phyloP scores from a whole-genome alignment of 306 rosid species.

The Prosopis cineraria region DNA sequence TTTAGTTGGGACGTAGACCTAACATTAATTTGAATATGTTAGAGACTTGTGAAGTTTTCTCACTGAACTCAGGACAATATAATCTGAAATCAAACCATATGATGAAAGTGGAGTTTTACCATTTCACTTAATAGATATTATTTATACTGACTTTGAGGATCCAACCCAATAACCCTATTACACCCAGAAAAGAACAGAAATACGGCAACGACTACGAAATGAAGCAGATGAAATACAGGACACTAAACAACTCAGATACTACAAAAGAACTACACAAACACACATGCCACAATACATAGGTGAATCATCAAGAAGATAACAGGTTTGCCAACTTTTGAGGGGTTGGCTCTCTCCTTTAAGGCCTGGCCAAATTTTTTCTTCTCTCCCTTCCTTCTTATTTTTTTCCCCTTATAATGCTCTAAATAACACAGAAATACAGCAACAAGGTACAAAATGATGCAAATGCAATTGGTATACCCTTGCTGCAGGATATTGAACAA shows the following conservation, averaged over 20 bases:
- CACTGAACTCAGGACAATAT: not conserved
- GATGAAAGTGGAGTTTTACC: not conserved
- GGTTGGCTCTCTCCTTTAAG: too few species aligned
- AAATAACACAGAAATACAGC: too few species aligned
- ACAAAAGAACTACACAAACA: too few species aligned
- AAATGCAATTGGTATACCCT: not conserved
- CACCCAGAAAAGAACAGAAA: not conserved
- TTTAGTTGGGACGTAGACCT: constrained; percentile 18
- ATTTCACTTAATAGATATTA: not conserved
- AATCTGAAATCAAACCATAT: not conserved
- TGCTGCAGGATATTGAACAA: not conserved
- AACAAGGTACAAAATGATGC: not conserved
- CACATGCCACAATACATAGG: too few species aligned
- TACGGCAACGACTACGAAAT: too few species aligned
- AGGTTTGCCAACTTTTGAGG: too few species aligned
- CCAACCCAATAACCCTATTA: not conserved
- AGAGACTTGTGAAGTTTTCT: not conserved
- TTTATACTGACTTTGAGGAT: not conserved
- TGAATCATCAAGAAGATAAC: too few species aligned
- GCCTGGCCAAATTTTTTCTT: too few species aligned
- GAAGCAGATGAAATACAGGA: too few species aligned
- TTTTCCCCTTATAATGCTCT: too few species aligned
- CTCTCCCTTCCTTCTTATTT: too few species aligned
- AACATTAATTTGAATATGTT: not conserved
- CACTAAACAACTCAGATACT: too few species aligned